Evolutionary conservation across 2,329 filamentous ascomycete species (phyloP).

Genomic region (Hymenoscyphus linearis): DNA sequence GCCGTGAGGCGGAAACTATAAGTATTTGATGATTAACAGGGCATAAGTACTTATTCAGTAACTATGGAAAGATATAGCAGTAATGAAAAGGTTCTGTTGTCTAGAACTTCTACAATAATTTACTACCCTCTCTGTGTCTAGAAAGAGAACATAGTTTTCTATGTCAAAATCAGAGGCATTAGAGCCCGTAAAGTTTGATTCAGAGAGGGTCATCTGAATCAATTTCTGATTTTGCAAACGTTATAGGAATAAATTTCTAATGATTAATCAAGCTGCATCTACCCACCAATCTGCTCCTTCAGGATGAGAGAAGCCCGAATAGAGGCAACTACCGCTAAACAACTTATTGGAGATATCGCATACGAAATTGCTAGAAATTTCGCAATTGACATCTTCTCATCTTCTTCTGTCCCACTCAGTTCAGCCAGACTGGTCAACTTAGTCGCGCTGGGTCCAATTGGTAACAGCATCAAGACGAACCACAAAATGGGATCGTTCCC

Average conservation of each 20-base stretch:
- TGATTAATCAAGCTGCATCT: background rate
- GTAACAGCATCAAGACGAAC: conserved; percentile 72
- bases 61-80: too few relatives aligned
- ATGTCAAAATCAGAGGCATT: too few relatives aligned
- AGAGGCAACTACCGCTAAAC: conserved; percentile 33
- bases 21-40: too few relatives aligned
- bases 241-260: background rate
- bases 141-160: too few relatives aligned
- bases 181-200: too few relatives aligned
- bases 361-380: conserved; percentile 39
- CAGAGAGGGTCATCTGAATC: too few relatives aligned
- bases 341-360: conserved; percentile 33
- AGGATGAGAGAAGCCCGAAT: conserved; percentile 27
- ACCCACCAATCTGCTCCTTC: conserved; percentile 5
- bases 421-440: conserved; percentile 41
- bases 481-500: conserved; percentile 77
- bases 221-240: background rate
- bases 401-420: conserved; percentile 35
- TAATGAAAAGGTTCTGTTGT: too few relatives aligned
- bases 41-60: too few relatives aligned
- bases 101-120: too few relatives aligned
- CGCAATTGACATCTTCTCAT: conserved; percentile 37
- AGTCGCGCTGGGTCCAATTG: conserved; percentile 41
- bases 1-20: too few relatives aligned
- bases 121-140: too few relatives aligned